Base-by-base conservation (phyloP, 805 yeast genomes). In the Wickerhamiella musiphila region DNA sequence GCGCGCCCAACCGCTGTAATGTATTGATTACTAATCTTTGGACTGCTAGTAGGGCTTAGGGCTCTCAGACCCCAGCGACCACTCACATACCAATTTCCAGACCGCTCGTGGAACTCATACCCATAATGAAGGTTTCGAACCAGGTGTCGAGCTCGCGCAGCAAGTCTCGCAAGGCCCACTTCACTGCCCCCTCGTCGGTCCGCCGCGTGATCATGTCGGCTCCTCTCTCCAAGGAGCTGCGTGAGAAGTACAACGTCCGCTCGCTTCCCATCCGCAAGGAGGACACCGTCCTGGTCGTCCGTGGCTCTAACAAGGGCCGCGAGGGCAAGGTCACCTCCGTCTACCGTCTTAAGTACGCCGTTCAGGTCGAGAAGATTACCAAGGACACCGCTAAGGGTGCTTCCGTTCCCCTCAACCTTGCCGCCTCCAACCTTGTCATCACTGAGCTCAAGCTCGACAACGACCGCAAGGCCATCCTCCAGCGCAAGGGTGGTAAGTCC, bases 101-200 rank as follows among this genome's bases (percentile, higher is more conserved):
- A n/a, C 20, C 30, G 15, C 12, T 3, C n/a, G 24, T n/a, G 11
- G 15, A 16, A 28, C 23, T 26, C 18, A 26, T 19, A 20, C 20
- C 33, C 28, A 13, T 24, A 26, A 45, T 45, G 50, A 46, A 46
- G 49, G 48, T 43, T 43, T 39, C 43, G 36, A 44, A 39, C 36
- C 49, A 90, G 94, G 96, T 90, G 66, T 83, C 98, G 58, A 76
- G 93, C 64, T 84, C 94, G 62, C 90, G 98, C 74, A 78, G 93
- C 66, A 90, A 90, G 78, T 73, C 95, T 65, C 84, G 98, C 79
- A 90, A 90, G 81, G 96, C 96, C 66, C 79, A 90, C 78, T 90
- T 90, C 86, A 70, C 70, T 57, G 92, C 98, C 53, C 92, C 96
- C 58, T 86, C 98, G 49, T 77, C 86, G 52, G 81, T 69, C 59